Base-by-base conservation (phyloP, 2,329 filamentous ascomycete genomes). In the Hymenoscyphus salicellus region DNA sequence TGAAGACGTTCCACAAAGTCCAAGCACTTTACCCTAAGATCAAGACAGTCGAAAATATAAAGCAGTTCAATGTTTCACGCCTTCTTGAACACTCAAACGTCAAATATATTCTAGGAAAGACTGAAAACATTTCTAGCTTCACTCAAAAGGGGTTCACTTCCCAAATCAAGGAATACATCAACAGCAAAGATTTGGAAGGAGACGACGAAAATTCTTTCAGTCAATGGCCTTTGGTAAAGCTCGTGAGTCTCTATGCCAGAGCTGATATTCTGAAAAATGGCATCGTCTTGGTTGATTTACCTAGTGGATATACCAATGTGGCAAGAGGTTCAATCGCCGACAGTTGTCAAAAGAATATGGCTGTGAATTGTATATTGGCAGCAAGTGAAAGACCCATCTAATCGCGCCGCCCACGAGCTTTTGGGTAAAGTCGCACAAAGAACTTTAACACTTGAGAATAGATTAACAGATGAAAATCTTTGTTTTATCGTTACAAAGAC, bases 21-120 rank as follows among this genome's bases (percentile, higher is more conserved):
- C 75, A 77, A 60, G 76, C 77, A 2, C 76, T 82, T 2, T 82
- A 82, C 65, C 78, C 78, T 1, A 61, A 72, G 0, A 77, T 75
- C 60, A 75, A 61, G 26, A 52, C 70, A 14, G 61, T 77, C 1
- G 67, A 77, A 5, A 65, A 71, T 2, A 71, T 82, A 75, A 38
- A 43, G 0, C 49, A 32, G 4, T 61, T 10, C 5, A 60, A 66
- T 1, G 55, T 66, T 3, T 28, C 64, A 17, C 14, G 61, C 1
- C 65, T 72, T 2, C 23, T 72, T 10, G 11, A 36, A 2, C 43
- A 71, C 41, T 11, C 46, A 1, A 59, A 41, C 32, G 68, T 71
- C 28, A 41, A 41, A 16, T 1, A 63, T 26, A 55, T 70, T 6
- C 49, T 72, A 3, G 68, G 69, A 3, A 63, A 60, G 8, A 63